A percentile compares a stretch with the other conserved stretches of the same genome.
Evolutionary conservation across 1,139 yeast species (phyloP).

Genomic region (Debaryomycetaceae sp.): DNA sequence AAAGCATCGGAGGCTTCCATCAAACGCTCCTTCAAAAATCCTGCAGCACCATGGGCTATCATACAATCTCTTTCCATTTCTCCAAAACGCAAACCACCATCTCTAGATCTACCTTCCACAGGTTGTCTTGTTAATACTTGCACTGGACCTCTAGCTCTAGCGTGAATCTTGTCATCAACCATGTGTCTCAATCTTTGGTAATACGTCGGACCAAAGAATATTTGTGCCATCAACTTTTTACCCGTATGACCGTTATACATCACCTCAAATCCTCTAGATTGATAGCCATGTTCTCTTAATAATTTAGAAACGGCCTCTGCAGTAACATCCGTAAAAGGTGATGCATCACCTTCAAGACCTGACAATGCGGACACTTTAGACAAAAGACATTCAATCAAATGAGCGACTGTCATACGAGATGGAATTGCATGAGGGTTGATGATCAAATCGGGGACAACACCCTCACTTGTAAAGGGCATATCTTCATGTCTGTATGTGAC

Average conservation of each 20-base stretch:
- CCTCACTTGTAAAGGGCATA: conserved; percentile 97
- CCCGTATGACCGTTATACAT: conserved; percentile 99
- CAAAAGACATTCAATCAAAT: conserved; percentile 94
- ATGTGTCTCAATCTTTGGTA: conserved; percentile 98
- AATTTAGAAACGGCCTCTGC: conserved; percentile 93
- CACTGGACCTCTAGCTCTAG: conserved; percentile 99
- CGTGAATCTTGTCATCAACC: conserved; percentile 99
- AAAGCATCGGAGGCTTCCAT: conserved; percentile 99
- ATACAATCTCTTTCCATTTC: conserved; percentile 99
- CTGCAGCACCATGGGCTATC: conserved; percentile 99
- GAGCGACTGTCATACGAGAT: conserved; percentile 99
- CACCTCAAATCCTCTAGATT: conserved; percentile 96
- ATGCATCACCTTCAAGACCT: conserved; percentile 98
- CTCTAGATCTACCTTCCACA: conserved; percentile 98
- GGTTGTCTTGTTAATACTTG: conserved; percentile 98
- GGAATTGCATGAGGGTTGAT: conserved; percentile 99
- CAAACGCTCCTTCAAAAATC: conserved; percentile 92
- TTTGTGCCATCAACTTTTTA: conserved; percentile 94
- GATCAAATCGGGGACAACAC: conserved; percentile 93
- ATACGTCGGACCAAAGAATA: conserved; percentile 97
- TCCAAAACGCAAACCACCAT: conserved; percentile 99
- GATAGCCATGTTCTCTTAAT: conserved; percentile 93
- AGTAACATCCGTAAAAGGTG: conserved; percentile 96
- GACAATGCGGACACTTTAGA: conserved; percentile 93
- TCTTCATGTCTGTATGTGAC: conserved; percentile 97